phyloP scores from a whole-genome alignment of 768 basidiomycete species.

The Boletus sp. region DNA sequence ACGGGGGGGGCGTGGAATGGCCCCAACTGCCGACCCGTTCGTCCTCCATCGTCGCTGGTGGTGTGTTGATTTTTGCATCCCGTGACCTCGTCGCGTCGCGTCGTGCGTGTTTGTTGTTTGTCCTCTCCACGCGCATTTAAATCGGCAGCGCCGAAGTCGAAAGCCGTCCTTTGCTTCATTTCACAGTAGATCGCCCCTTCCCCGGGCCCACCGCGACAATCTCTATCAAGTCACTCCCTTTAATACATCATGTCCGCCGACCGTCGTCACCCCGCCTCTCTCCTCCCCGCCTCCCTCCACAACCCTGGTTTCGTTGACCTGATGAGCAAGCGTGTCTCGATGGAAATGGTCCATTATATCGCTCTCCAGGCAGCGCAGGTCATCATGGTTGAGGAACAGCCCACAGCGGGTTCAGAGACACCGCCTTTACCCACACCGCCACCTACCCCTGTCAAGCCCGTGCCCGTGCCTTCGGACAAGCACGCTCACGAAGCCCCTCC shows the following conservation, averaged over 20 bases:
- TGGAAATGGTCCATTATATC: conserved; percentile 84
- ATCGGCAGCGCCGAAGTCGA: neutral
- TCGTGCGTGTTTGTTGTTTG: conserved; percentile 14
- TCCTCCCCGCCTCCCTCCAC: conserved; percentile 72
- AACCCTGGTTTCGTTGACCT: conserved; percentile 79
- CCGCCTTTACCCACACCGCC: conserved; percentile 62
- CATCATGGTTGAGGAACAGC: conserved; percentile 61
- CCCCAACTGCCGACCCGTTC: no score
- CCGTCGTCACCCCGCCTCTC: conserved; percentile 72
- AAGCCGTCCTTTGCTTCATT: conserved; percentile 15
- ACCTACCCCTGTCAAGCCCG: conserved; percentile 52
- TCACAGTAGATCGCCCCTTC: neutral
- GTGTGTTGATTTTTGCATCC: conserved; percentile 21
- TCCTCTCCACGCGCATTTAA: conserved; percentile 8
- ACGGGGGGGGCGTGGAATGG: neutral
- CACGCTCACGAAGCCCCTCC: conserved; percentile 26
- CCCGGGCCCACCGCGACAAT: conserved; percentile 18
- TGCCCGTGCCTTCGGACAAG: conserved; percentile 35
- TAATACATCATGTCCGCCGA: conserved; percentile 32
- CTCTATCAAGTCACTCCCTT: conserved; percentile 35
- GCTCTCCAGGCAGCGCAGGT: conserved; percentile 74
- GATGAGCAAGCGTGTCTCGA: conserved; percentile 70
- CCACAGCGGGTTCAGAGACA: conserved; percentile 26
- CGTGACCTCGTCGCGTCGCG: conserved; percentile 28
- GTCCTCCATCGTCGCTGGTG: neutral